phyloP scores from a whole-genome alignment of 192 early-diverging fungal genomes.

The Entomortierella beljakovae region DNA sequence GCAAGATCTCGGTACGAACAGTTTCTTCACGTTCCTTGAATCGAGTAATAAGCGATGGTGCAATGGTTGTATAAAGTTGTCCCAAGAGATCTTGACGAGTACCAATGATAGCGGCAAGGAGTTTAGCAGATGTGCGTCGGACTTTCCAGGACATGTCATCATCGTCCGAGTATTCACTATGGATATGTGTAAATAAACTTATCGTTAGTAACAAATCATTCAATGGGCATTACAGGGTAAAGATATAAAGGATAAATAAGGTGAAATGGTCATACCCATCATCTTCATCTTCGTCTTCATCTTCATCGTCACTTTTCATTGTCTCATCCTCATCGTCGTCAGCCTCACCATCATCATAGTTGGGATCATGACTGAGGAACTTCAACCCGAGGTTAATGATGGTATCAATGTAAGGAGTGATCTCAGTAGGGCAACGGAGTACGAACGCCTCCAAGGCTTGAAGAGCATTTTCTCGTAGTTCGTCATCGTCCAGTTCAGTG shows the following conservation, averaged over 20 bases:
- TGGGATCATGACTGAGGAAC: constrained; percentile 87
- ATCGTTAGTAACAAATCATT: background rate
- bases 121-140: constrained; percentile 80
- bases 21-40: constrained; percentile 91
- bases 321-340: constrained; percentile 72
- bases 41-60: constrained; percentile 77
- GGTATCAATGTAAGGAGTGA: constrained; percentile 67
- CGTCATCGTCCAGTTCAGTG: constrained; percentile 75
- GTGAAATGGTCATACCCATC: constrained; percentile 65
- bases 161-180: constrained; percentile 86
- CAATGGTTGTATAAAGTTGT: constrained; percentile 73
- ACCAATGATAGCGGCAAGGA: constrained; percentile 74
- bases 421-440: constrained; percentile 81
- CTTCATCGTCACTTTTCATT: constrained; percentile 70
- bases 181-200: background rate
- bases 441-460: constrained; percentile 85
- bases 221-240: background rate
- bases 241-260: background rate
- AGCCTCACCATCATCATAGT: constrained; percentile 82
- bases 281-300: constrained; percentile 73
- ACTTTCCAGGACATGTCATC: constrained; percentile 96
- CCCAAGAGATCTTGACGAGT: constrained; percentile 77
- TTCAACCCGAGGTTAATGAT: constrained; percentile 72
- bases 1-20: constrained; percentile 83
- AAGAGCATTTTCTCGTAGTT: constrained; percentile 84